These are phyloP conservation scores for Monocercomonoides exilis DNA, from an alignment of 78 protist species.

Conservation along the genomic window DNA sequence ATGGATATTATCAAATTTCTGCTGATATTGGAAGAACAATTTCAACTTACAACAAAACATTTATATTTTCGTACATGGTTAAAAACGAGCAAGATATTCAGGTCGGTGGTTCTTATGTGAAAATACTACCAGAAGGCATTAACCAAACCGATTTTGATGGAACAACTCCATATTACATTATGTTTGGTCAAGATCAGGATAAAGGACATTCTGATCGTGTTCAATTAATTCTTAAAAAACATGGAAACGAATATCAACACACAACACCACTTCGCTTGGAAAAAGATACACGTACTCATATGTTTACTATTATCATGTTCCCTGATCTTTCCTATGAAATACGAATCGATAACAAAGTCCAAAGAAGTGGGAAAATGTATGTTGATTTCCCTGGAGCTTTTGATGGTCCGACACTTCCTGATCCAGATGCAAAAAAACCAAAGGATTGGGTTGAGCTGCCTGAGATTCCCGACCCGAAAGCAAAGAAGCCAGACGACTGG, in stretches of 20 bases:
- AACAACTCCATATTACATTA: not conserved
- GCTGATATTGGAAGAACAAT: constrained; percentile 12
- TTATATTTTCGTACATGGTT: constrained; percentile 25
- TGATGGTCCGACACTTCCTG: not conserved
- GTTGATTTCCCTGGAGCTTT: not conserved
- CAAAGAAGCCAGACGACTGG: not conserved
- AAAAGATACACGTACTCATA: not conserved
- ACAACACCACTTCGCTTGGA: not conserved
- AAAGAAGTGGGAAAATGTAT: not conserved
- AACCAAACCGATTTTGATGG: not conserved
- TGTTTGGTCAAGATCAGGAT: not conserved
- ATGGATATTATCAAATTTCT: constrained; percentile 23
- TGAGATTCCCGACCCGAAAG: not conserved
- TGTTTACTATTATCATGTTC: not conserved
- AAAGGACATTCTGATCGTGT: not conserved
- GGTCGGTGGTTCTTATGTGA: not conserved
- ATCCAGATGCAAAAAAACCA: not conserved
- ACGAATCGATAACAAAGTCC: not conserved
- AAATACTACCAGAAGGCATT: not conserved
- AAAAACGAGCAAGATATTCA: not conserved
- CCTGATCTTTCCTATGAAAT: not conserved
- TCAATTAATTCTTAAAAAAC: not conserved
- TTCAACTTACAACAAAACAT: constrained; percentile 7
- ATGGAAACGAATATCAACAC: not conserved
- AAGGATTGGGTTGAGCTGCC: not conserved